These are phyloP conservation scores for Rosa chinensis DNA, from an alignment of 306 rosid species.

Conservation along the genomic window DNA sequence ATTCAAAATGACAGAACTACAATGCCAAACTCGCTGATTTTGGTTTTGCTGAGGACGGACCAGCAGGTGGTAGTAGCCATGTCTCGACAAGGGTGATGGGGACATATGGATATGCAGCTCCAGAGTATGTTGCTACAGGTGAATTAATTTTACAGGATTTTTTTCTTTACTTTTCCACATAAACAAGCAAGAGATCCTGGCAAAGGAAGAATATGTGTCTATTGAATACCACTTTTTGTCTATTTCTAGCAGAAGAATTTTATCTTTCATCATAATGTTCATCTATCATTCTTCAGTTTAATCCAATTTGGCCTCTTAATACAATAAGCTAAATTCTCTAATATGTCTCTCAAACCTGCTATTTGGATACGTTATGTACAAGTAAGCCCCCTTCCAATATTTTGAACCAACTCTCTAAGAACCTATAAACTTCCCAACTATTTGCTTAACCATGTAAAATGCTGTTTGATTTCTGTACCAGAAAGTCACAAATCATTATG, in stretches of 20 bases:
- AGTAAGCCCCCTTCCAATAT: too few species aligned
- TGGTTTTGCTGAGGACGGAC: slow-evolving; percentile 6
- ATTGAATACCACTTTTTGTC: neutral
- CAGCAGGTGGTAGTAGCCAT: neutral
- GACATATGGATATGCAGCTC: neutral
- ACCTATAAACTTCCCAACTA: neutral
- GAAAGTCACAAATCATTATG: neutral
- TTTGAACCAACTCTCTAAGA: too few species aligned
- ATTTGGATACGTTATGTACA: too few species aligned
- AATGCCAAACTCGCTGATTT: slow-evolving; percentile 6
- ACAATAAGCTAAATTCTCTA: too few species aligned
- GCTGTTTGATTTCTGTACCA: neutral
- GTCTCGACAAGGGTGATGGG: neutral
- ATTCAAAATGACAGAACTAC: neutral
- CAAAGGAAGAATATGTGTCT: neutral
- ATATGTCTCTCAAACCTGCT: too few species aligned
- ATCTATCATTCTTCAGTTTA: neutral
- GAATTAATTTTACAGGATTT: neutral
- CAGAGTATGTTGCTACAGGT: slow-evolving; percentile 5
- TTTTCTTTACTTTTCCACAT: neutral
- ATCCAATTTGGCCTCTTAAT: neutral
- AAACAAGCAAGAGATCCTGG: neutral
- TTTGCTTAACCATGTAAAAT: neutral
- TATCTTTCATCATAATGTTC: neutral
- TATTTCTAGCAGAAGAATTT: neutral